Conservation (phyloP, 2,329 filamentous ascomycete species). For the Cladosporium sp. region DNA sequence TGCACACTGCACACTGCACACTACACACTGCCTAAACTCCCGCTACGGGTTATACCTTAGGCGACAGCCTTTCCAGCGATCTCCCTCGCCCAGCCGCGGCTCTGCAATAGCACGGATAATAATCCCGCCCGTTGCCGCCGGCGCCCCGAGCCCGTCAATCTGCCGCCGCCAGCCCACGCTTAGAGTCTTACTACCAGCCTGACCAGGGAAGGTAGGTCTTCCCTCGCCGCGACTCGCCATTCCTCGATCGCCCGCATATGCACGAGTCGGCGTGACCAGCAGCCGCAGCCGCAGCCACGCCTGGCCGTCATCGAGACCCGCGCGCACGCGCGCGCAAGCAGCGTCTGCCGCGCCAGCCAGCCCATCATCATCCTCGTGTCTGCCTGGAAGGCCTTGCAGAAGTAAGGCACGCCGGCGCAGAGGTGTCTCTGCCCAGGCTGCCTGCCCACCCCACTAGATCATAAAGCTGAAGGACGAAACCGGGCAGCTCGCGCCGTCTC, state of each 20-base stretch:
- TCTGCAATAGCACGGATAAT: background rate
- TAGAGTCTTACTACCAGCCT: background rate
- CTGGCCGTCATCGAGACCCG: background rate
- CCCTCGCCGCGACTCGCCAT: background rate
- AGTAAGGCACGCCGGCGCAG: background rate
- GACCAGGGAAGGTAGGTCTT: background rate
- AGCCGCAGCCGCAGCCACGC: background rate
- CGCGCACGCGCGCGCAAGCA: background rate
- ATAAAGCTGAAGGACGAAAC: background rate
- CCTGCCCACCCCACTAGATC: too few species aligned
- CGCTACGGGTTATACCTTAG: too few species aligned
- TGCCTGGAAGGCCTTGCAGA: too few species aligned
- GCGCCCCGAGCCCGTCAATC: background rate
- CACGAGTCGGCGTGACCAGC: constrained; percentile 2
- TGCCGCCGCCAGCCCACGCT: background rate
- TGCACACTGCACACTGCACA: too few species aligned
- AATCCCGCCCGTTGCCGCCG: background rate
- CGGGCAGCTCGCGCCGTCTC: background rate
- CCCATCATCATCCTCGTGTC: background rate
- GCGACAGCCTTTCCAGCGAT: background rate
- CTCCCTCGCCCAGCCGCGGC: background rate
- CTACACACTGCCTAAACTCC: too few species aligned
- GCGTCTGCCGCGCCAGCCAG: background rate
- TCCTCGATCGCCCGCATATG: constrained; percentile 6
- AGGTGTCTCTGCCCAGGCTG: background rate